Evolutionary conservation across 129 eudicot genomes (phyloP).

Genomic region (Flaveria sonorensis): DNA sequence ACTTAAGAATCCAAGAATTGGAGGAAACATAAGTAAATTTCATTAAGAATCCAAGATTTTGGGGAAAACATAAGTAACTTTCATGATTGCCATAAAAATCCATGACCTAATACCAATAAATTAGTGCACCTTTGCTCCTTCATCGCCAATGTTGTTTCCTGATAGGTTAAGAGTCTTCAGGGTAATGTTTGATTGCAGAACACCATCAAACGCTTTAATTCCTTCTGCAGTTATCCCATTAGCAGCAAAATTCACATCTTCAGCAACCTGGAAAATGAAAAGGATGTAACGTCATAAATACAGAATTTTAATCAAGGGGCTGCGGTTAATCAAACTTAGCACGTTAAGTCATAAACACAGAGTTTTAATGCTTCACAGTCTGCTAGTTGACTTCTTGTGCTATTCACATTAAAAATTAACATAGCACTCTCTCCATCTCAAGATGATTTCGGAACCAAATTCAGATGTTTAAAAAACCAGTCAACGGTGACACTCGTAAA

Average conservation of each 20-base stretch:
- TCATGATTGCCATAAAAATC: conserved; percentile 10
- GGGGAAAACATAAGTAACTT: background rate
- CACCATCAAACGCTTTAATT: conserved; percentile 84
- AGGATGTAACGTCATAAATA: background rate
- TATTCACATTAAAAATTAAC: background rate
- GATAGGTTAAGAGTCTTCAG: conserved; percentile 78
- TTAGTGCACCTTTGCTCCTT: conserved; percentile 79
- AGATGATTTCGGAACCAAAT: background rate
- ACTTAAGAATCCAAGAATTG: background rate
- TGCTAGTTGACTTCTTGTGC: background rate
- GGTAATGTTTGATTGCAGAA: conserved; percentile 75
- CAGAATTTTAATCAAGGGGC: background rate
- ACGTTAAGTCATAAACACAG: background rate
- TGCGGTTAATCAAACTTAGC: background rate
- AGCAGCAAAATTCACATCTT: conserved; percentile 86
- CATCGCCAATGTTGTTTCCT: conserved; percentile 91
- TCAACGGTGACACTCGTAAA: background rate
- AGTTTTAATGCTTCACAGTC: background rate
- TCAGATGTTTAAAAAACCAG: background rate
- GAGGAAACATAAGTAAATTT: background rate
- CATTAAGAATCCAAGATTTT: background rate
- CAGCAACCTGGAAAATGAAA: conserved; percentile 63
- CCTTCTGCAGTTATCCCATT: conserved; percentile 90
- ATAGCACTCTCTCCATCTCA: background rate
- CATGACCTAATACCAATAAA: conserved; percentile 18